Evolutionary conservation across 345 rosid species (phyloP).

Genomic region (Brassica carinata): DNA sequence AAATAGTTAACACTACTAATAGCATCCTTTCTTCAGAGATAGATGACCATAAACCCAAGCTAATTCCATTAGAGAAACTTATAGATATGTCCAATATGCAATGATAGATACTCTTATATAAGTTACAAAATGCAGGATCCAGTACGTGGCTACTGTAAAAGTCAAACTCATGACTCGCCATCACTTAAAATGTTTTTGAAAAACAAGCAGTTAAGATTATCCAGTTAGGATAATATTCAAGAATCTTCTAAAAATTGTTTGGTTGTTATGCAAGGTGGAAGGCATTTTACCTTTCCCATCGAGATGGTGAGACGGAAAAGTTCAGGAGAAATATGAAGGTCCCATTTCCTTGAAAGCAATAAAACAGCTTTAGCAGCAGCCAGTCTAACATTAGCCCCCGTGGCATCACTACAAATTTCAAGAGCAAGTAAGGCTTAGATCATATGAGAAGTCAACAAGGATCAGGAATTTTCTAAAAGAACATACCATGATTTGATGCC

Average conservation of each 20-base stretch:
- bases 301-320: constrained; percentile 59
- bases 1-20: constrained; percentile 19
- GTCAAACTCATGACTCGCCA: constrained; percentile 20
- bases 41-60: constrained; percentile 21
- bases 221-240: constrained; percentile 5
- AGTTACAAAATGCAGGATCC: constrained; percentile 19
- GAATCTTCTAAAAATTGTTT: not conserved
- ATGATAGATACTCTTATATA: constrained; percentile 16
- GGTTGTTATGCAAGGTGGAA: constrained; percentile 22
- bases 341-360: constrained; percentile 87
- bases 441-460: constrained; percentile 19
- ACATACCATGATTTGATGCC: constrained; percentile 56
- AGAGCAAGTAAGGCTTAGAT: constrained; percentile 19
- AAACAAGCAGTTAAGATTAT: constrained; percentile 4
- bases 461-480: constrained; percentile 2
- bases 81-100: constrained; percentile 13
- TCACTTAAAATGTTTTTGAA: not conserved
- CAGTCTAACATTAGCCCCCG: constrained; percentile 55
- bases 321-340: constrained; percentile 77
- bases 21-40: constrained; percentile 8
- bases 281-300: constrained; percentile 63
- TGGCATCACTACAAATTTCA: constrained; percentile 54
- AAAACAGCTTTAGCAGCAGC: constrained; percentile 91
- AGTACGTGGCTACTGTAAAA: constrained; percentile 8
- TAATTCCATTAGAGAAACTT: not conserved